Conservation (phyloP, 129 eudicot genomes). For the sunflower (Helianthus annuus) region HanXRQr2.0-SUNRISE NC_035446.2:12487703-12488202, state of each 20-base stretch:
- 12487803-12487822: background rate
- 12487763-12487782: background rate
- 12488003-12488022: too few species aligned
- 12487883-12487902: background rate
- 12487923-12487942: constrained; percentile 16
- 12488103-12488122: too few species aligned
- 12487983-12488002: too few species aligned
- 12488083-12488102: too few species aligned
- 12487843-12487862: background rate
- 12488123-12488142: too few species aligned
- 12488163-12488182: too few species aligned
- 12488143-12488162: too few species aligned
- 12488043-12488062: too few species aligned
- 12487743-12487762: constrained; percentile 11
- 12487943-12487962: constrained; percentile 14
- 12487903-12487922: background rate
- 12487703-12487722: background rate
- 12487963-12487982: constrained; percentile 19
- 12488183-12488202: too few species aligned
- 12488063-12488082: too few species aligned
- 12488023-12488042: too few species aligned
- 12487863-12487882: constrained; percentile 24
- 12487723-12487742: constrained; percentile 25
- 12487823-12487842: background rate
- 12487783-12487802: constrained; percentile 23